These are phyloP conservation scores for Ehretia macrophylla DNA, from an alignment of 257 asterid species.

Conservation along the genomic window DNA sequence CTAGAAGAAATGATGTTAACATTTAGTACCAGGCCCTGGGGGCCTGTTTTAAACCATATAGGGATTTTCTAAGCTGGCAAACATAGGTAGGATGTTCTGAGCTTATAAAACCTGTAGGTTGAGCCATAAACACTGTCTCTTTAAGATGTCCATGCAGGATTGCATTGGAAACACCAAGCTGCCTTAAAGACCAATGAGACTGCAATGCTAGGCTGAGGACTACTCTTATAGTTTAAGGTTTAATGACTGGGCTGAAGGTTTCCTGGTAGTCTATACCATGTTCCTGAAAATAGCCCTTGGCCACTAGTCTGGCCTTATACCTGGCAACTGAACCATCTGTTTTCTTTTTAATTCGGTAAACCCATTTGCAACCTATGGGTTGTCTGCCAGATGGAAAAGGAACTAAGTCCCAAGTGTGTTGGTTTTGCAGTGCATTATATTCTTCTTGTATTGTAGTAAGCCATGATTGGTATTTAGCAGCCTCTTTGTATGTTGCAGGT, in stretches of 20 bases:
- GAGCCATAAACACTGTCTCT: no score
- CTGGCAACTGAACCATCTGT: background rate
- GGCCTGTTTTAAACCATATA: background rate
- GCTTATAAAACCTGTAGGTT: no score
- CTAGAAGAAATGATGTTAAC: background rate
- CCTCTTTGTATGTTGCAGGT: no score
- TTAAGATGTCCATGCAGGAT: no score
- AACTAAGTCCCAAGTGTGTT: background rate
- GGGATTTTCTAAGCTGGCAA: no score
- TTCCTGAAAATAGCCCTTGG: background rate
- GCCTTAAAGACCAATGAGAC: no score
- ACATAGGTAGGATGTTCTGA: no score
- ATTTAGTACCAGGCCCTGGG: background rate
- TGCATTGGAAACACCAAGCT: no score
- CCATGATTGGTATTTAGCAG: background rate
- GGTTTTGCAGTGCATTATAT: background rate
- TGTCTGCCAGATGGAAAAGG: background rate
- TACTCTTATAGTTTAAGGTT: background rate
- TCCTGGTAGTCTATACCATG: background rate
- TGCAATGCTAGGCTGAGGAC: no score
- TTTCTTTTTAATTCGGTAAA: background rate
- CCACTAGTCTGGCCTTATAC: background rate
- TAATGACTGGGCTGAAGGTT: background rate
- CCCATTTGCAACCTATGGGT: background rate
- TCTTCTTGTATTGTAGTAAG: background rate